A percentile compares a stretch with the other conserved stretches of the same genome.
phyloP scores from a whole-genome alignment of 257 asterid genomes.

The Gentiana straminea region DNA sequence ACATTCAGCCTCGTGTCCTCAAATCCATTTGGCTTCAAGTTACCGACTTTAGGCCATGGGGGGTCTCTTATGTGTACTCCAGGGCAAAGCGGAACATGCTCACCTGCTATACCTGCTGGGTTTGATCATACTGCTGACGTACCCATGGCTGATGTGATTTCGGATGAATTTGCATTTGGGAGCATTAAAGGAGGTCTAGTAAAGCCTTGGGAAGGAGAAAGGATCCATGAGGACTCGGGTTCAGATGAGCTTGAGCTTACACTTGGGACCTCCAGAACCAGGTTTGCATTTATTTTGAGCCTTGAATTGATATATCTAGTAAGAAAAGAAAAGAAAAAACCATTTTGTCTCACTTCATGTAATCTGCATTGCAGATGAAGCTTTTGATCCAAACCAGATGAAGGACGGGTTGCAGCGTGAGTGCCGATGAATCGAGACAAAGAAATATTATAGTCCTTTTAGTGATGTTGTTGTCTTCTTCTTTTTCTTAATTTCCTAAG shows the following conservation, averaged over 20 bases:
- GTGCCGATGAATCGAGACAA: no score
- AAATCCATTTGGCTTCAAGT: conserved; percentile 54
- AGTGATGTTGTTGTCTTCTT: no score
- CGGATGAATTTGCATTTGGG: conserved; percentile 45
- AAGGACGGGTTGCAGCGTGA: no score
- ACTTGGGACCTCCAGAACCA: conserved; percentile 40
- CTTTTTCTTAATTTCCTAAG: no score
- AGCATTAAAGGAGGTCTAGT: conserved; percentile 28
- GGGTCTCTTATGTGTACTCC: conserved; percentile 52
- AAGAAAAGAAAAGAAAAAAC: no score
- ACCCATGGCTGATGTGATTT: conserved; percentile 45
- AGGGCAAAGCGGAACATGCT: conserved; percentile 66
- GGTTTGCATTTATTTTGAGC: conserved; percentile 14
- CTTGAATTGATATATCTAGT: no score
- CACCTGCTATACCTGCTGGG: conserved; percentile 47
- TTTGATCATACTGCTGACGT: conserved; percentile 33
- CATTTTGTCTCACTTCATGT: background rate
- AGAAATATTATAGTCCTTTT: no score
- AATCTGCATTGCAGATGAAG: conserved; percentile 7
- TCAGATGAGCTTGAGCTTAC: conserved; percentile 49
- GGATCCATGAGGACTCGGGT: conserved; percentile 42
- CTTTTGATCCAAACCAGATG: background rate
- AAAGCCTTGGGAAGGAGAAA: conserved; percentile 55
- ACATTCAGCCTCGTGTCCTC: conserved; percentile 65
- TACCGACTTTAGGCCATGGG: conserved; percentile 20